phyloP scores from a whole-genome alignment of 257 asterid genomes.

The Euphrasia confusa region DNA sequence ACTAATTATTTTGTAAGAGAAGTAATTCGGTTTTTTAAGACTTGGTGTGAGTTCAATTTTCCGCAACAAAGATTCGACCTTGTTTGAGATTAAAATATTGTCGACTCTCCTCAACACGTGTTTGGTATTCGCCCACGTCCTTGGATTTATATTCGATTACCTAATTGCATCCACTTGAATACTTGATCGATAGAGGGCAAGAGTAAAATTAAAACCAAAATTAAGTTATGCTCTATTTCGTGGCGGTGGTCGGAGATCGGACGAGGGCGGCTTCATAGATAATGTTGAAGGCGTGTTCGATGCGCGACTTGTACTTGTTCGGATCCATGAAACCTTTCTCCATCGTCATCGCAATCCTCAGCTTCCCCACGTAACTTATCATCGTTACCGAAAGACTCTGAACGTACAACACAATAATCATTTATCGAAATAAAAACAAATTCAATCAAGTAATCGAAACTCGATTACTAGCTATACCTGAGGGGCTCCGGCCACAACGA shows the following conservation, averaged over 20 bases:
- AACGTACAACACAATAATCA: not conserved
- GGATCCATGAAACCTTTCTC: slow-evolving; percentile 58
- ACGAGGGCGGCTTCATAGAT: slow-evolving; percentile 41
- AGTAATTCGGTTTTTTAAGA: too few species aligned
- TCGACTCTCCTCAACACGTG: too few species aligned
- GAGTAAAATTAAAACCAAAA: too few species aligned
- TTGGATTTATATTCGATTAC: too few species aligned
- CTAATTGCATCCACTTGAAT: too few species aligned
- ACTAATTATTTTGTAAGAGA: too few species aligned
- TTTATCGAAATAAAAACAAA: too few species aligned
- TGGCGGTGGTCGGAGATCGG: not conserved
- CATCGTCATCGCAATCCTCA: slow-evolving; percentile 45
- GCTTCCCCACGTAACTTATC: slow-evolving; percentile 49
- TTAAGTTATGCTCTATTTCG: not conserved
- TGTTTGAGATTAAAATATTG: too few species aligned
- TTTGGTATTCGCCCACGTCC: too few species aligned
- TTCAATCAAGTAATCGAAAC: not conserved
- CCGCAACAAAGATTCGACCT: too few species aligned
- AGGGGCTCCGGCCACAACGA: slow-evolving; percentile 45
- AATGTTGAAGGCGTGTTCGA: slow-evolving; percentile 42
- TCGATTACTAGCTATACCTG: slow-evolving; percentile 36
- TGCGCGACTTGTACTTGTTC: slow-evolving; percentile 42
- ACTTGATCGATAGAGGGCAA: too few species aligned
- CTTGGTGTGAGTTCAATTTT: too few species aligned
- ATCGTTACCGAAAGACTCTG: slow-evolving; percentile 50